Evolutionary conservation across 1,139 yeast species (phyloP).

Genomic region (Waltiozyma sp.): DNA sequence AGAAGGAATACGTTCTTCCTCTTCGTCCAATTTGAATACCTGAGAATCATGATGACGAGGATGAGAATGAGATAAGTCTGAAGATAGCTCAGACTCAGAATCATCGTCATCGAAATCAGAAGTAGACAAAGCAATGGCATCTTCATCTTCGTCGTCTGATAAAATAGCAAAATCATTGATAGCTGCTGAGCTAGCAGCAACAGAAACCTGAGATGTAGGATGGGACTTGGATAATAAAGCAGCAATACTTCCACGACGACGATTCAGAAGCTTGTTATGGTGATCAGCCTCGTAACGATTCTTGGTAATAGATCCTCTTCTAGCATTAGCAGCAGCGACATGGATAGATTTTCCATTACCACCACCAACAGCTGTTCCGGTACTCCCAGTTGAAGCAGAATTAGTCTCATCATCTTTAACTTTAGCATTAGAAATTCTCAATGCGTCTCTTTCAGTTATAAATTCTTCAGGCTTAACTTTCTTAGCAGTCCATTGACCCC

Average conservation of each 20-base stretch:
- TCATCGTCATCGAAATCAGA: slow-evolving; percentile 15
- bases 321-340: slow-evolving; percentile 24
- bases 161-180: slow-evolving; percentile 16
- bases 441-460: slow-evolving; percentile 24
- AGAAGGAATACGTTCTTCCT: slow-evolving; percentile 19
- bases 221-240: not conserved
- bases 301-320: slow-evolving; percentile 32
- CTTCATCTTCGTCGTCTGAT: slow-evolving; percentile 19
- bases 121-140: not conserved
- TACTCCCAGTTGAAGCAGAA: not conserved
- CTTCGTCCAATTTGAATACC: slow-evolving; percentile 36
- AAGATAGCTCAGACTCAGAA: slow-evolving; percentile 11
- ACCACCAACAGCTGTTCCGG: not conserved
- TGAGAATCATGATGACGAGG: slow-evolving; percentile 17
- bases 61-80: slow-evolving; percentile 14
- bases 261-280: slow-evolving; percentile 13
- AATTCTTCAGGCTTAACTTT: slow-evolving; percentile 40
- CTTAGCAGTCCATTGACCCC: slow-evolving; percentile 97
- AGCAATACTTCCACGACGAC: not conserved
- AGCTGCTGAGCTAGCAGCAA: not conserved
- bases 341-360: not conserved
- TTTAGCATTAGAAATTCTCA: slow-evolving; percentile 23
- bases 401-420: slow-evolving; percentile 23
- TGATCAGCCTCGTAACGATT: slow-evolving; percentile 17
- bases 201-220: not conserved